Percentiles rank a stretch among this genome's conserved stretches.
Conservation (phyloP, 23 red algal species). For the Gracilaria caudata region DNA sequence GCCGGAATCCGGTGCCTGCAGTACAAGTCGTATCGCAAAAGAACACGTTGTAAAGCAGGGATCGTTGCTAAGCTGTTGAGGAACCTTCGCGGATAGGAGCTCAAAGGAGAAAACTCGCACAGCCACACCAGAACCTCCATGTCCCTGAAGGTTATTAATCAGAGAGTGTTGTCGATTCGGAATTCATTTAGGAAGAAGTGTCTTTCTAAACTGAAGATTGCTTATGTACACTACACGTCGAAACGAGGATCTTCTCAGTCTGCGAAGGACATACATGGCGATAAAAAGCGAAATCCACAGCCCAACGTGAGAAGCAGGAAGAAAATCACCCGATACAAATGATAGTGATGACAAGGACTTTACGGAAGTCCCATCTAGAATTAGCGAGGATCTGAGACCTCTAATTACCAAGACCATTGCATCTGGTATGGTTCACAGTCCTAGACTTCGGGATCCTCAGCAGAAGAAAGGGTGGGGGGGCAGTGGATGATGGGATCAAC, state of each 20-base stretch:
- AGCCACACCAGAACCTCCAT: neutral
- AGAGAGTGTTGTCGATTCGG: neutral
- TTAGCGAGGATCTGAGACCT: too few species aligned
- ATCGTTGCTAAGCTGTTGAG: neutral
- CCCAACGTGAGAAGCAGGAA: neutral
- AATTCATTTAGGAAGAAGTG: neutral
- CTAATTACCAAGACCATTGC: neutral
- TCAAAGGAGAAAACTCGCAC: neutral
- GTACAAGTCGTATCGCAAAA: neutral
- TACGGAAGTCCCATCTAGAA: neutral
- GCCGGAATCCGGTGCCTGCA: neutral
- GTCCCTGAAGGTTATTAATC: neutral
- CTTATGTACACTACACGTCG: neutral
- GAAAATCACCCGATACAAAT: neutral
- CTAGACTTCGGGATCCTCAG: too few species aligned
- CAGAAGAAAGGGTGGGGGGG: too few species aligned
- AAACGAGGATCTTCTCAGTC: neutral
- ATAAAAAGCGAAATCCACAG: neutral
- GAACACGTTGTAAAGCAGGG: neutral
- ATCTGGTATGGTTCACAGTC: too few species aligned
- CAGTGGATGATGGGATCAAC: too few species aligned
- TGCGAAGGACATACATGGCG: too few species aligned
- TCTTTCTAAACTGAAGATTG: neutral
- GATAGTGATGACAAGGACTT: neutral
- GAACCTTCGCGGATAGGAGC: neutral